Evolutionary conservation across 1,284 basidiomycete genomes (phyloP), one percentile per base, ranked within the genome.

Genomic region (Puccinia polysora): DNA sequence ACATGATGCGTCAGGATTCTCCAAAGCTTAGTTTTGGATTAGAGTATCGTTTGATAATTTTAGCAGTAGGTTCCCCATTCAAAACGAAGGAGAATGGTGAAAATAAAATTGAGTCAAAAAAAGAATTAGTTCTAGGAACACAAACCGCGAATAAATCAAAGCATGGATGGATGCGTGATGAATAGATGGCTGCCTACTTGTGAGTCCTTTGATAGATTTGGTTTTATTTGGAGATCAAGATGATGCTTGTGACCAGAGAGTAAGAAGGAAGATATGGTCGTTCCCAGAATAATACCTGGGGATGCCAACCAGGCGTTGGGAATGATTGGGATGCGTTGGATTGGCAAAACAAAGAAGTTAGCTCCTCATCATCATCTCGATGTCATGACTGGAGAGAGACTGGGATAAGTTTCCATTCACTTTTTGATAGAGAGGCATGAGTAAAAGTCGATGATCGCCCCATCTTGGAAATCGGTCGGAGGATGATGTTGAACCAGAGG

Each of bases 1-100:
- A 45, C 34, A 50, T 69, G 67, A n/a, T 70, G 67, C 14, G 56
- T 50, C 2, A 70, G 28, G 10, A 70, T 70, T 36, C 67, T 59
- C 67, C 67, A 70, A 43, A 70, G 36, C 67, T 70, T 32, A 49
- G 14, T 18, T 43, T 52, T 5, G 23, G 32, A 58, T n/a, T n/a
- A n/a, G n/a, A n/a, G n/a, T n/a, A n/a, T n/a, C n/a, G n/a, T n/a
- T n/a, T n/a, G n/a, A n/a, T n/a, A n/a, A n/a, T n/a, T n/a, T n/a
- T n/a, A n/a, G n/a, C n/a, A n/a, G n/a, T n/a, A n/a, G n/a, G n/a
- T n/a, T 52, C 50, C 25, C 52, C 23, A 25, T 32, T 5, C 52
- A 55, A 4, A 12, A 36, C 32, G 20, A 28, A 60, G 2, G n/a
- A 28, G 12, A 36, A 58, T 2, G 43, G 20, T 12, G 28, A 28